phyloP scores from a whole-genome alignment of 2,329 filamentous ascomycete genomes.

The Fusarium guadeloupense region DNA sequence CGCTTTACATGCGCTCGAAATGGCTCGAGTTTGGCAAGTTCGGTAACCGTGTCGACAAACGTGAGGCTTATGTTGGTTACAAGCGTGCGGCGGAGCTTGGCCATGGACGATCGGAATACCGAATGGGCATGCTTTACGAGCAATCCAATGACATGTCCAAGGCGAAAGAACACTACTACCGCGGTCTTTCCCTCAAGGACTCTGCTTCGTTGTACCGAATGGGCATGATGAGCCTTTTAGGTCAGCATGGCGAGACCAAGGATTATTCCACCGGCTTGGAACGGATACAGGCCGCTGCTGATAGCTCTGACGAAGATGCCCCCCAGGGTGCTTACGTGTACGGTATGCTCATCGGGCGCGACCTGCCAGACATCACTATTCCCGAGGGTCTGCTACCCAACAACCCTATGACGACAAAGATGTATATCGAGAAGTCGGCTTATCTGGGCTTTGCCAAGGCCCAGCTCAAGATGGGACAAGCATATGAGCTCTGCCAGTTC shows the following conservation, averaged over 20 bases:
- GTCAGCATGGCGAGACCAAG: constrained; percentile 89
- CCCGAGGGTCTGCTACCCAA: constrained; percentile 75
- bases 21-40: constrained; percentile 99
- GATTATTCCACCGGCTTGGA: constrained; percentile 82
- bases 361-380: constrained; percentile 88
- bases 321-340: constrained; percentile 96
- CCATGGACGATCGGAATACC: constrained; percentile 89
- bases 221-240: constrained; percentile 96
- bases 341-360: constrained; percentile 90
- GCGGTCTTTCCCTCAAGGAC: constrained; percentile 80
- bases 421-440: constrained; percentile 95
- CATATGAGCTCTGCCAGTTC: constrained; percentile 92
- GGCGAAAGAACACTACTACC: constrained; percentile 89
- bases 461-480: constrained; percentile 95
- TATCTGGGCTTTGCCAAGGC: constrained; percentile 96
- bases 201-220: constrained; percentile 87
- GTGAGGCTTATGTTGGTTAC: constrained; percentile 91
- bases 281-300: constrained; percentile 83
- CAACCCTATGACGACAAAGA: constrained; percentile 77
- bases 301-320: constrained; percentile 92
- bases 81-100: constrained; percentile 85
- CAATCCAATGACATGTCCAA: constrained; percentile 92
- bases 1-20: constrained; percentile 92
- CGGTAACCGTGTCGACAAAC: constrained; percentile 88
- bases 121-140: constrained; percentile 98